Evolutionary conservation across 1,139 yeast species (phyloP), one percentile per base, ranked within the genome.

Genomic region (Tardiomyces blankii): DNA sequence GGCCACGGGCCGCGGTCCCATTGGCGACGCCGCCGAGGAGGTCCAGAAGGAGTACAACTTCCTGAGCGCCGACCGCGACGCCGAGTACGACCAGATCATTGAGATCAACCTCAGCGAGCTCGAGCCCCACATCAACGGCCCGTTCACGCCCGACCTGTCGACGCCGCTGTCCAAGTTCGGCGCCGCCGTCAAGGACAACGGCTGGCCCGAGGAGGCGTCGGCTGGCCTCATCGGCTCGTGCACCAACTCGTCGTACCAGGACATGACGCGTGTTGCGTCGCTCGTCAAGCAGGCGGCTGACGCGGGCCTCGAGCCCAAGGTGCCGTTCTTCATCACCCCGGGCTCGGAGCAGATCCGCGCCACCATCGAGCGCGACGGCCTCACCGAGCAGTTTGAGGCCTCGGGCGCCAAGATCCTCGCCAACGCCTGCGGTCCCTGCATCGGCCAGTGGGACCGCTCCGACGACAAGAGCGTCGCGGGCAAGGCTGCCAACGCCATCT

Each of bases 301-400:
- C 5, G 88, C 75, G 32, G 98, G 98, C 9, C 74, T 91, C 57
- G 88, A 86, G 70, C 94, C 98, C 53, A 85, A 84, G 71, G 78
- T 84, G 48, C 94, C 95, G 46, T 89, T 86, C 67, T 84, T 84
- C 62, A 95, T 91, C 48, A 87, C 97, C 14, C 98, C 98, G 47
- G 98, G 98, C 56, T 86, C 96, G n/a, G 98, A 91, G 70, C 96
- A 88, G 69, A 86, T 91, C 58, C 80, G 97, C 66, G 97, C 98
- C 44, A 91, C 98, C 42, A 82, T 91, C 56, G 96, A 87, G 67
- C 80, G 96, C 65, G 97, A 91, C 63, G 97, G 97, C 16, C 73
- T 85, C 54, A 78, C 84, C 47, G 76, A 82, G 40, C 79, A 83
- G 38, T 87, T 91, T 62, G 81, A 82, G 63, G 74, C 80, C 43